Conservation (phyloP, 2,329 filamentous ascomycete genomes). For the Colletotrichum chrysophilum region DNA sequence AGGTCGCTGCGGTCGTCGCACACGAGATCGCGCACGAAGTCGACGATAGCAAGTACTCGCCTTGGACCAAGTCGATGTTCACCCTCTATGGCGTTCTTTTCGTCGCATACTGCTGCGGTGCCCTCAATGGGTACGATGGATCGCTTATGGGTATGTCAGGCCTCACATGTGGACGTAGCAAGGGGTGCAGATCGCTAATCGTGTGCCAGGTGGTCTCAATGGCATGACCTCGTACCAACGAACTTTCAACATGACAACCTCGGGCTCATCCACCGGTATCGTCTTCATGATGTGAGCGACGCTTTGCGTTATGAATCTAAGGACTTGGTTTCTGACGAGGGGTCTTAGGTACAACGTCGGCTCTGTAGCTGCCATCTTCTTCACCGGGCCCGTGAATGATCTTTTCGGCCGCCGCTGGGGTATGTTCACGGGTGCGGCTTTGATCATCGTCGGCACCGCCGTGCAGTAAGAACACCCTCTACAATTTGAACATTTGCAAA, state of each 20-base stretch:
- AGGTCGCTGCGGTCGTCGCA: constrained; percentile 1
- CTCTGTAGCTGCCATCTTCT: constrained; percentile 38
- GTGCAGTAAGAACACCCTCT: constrained; percentile 28
- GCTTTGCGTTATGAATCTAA: neutral
- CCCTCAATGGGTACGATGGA: constrained; percentile 19
- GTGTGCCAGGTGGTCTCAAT: constrained; percentile 20
- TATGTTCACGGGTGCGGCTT: constrained; percentile 42
- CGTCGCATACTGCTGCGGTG: constrained; percentile 21
- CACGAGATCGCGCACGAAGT: constrained; percentile 21
- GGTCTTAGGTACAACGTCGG: constrained; percentile 43
- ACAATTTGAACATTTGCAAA: too few relatives aligned
- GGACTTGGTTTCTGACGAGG: neutral
- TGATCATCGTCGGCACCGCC: constrained; percentile 47
- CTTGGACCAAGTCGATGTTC: constrained; percentile 24
- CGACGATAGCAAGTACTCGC: constrained; percentile 17
- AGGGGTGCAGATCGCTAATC: neutral
- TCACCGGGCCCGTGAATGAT: constrained; percentile 40
- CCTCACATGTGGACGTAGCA: neutral
- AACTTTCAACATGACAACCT: constrained; percentile 18
- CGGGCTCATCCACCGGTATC: constrained; percentile 17
- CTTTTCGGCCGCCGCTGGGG: constrained; percentile 44
- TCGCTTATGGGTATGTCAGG: neutral
- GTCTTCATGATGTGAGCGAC: constrained; percentile 42
- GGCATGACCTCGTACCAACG: constrained; percentile 30
- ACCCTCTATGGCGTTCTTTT: constrained; percentile 21